Evolutionary conservation across 345 rosid genomes (phyloP).

Genomic region (Citrus sinensis): DVS_A1.0 CM039161.1:24780501-24781000

Average conservation of each 20-base stretch:
- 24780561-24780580: constrained; percentile 1
- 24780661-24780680: neutral
- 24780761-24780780: constrained; percentile 53
- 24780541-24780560: neutral
- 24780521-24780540: neutral
- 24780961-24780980: constrained; percentile 44
- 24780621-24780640: constrained; percentile 48
- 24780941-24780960: neutral
- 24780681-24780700: neutral
- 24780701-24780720: neutral
- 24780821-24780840: constrained; percentile 36
- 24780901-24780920: neutral
- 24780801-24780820: constrained; percentile 43
- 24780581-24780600: constrained; percentile 42
- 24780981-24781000: constrained; percentile 42
- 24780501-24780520: neutral
- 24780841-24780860: constrained; percentile 41
- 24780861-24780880: constrained; percentile 44
- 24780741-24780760: constrained; percentile 29
- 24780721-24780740: constrained; percentile 3
- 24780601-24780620: constrained; percentile 53
- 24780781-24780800: constrained; percentile 50
- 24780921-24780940: neutral
- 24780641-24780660: constrained; percentile 62
- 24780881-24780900: neutral